These are phyloP conservation scores for Cladorrhinum sp. DNA, from an alignment of 2,329 filamentous ascomycete genomes.

Conservation along the genomic window DNA sequence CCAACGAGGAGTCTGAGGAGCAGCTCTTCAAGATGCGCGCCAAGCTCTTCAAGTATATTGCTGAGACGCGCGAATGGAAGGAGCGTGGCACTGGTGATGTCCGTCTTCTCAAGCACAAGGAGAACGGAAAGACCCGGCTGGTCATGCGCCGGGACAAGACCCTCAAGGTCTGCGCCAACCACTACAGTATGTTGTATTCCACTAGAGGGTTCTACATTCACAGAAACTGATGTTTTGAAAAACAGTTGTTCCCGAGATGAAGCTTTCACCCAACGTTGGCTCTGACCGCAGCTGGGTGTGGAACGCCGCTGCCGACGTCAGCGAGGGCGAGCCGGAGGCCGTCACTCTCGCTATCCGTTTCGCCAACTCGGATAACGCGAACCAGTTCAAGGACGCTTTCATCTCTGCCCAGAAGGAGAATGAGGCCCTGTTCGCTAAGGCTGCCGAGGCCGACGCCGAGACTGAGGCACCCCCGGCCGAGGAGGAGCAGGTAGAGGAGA, in stretches of 20 bases:
- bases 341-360: constrained; percentile 96
- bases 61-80: constrained; percentile 94
- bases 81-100: constrained; percentile 97
- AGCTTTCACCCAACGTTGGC: constrained; percentile 95
- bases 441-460: constrained; percentile 30
- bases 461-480: constrained; percentile 15
- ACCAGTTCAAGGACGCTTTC: constrained; percentile 96
- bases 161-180: constrained; percentile 99
- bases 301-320: constrained; percentile 97
- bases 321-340: constrained; percentile 95
- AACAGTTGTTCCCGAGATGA: constrained; percentile 95
- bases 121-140: constrained; percentile 94
- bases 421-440: constrained; percentile 72
- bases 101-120: constrained; percentile 95
- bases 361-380: constrained; percentile 96
- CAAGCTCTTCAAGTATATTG: constrained; percentile 98
- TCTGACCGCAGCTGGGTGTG: constrained; percentile 99
- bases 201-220: neutral
- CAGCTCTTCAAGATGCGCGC: constrained; percentile 99
- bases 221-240: constrained; percentile 17
- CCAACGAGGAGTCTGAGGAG: constrained; percentile 97
- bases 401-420: constrained; percentile 97
- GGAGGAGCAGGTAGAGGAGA: constrained; percentile 23
- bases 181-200: constrained; percentile 73
- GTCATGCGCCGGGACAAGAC: constrained; percentile 99